A percentile compares a stretch with the other conserved stretches of the same genome.
phyloP scores from a whole-genome alignment of 108 stramenopile genomes.

The Fragilariopsis cylindrus region DNA sequence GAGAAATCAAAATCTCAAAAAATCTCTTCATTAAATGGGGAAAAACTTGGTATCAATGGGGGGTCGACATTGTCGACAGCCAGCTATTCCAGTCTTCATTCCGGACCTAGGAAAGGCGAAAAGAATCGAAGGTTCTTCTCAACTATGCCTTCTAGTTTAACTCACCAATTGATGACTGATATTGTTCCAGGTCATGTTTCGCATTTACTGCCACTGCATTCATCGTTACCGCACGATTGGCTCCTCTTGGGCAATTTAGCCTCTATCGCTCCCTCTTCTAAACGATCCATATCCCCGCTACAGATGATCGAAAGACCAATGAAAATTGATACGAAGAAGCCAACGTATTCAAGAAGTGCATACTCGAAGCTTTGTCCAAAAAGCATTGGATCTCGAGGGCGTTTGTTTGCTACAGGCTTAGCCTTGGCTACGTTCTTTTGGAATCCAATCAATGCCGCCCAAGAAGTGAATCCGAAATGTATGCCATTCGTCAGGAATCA shows the following conservation, averaged over 20 bases:
- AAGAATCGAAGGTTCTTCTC: not conserved
- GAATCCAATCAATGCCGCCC: not conserved
- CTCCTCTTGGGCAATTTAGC: not conserved
- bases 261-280: not conserved
- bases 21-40: not conserved
- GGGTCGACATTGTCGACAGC: slow-evolving; percentile 9
- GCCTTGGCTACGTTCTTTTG: slow-evolving; percentile 1
- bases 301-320: not conserved
- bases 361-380: not conserved
- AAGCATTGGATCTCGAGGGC: slow-evolving; percentile 1
- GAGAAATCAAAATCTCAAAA: slow-evolving; percentile 12
- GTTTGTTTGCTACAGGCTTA: slow-evolving; percentile 9
- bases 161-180: not conserved
- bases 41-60: not conserved
- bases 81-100: not conserved
- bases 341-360: not conserved
- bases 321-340: not conserved
- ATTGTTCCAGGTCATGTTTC: not conserved
- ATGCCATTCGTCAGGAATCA: not conserved
- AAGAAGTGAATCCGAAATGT: not conserved
- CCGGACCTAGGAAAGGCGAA: not conserved
- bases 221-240: not conserved
- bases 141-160: not conserved
- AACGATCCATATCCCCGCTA: not conserved
- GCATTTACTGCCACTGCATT: not conserved